Percentiles rank a stretch among this genome's conserved stretches.
phyloP scores from a whole-genome alignment of 2,329 filamentous ascomycete genomes.

The Aureobasidium namibiae region DNA sequence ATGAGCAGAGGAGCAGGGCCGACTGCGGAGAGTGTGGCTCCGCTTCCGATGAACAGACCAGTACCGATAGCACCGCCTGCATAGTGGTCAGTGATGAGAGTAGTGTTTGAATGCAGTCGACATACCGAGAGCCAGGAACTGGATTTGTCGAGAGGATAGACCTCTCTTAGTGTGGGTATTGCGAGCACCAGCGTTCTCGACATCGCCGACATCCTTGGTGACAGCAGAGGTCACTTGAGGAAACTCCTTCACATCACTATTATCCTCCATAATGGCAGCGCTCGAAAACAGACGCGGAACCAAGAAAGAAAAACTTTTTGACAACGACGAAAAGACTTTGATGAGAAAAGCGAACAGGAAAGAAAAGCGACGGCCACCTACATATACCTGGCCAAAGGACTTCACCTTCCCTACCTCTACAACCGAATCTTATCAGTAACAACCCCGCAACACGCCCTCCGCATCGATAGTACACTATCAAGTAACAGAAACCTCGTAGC shows the following conservation, averaged over 20 bases:
- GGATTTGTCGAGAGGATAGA: slow-evolving; percentile 53
- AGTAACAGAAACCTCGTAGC: neutral
- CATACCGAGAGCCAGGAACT: slow-evolving; percentile 51
- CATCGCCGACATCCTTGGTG: slow-evolving; percentile 9
- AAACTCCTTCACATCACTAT: slow-evolving; percentile 9
- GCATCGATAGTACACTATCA: neutral
- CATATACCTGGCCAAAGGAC: neutral
- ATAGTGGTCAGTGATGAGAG: neutral
- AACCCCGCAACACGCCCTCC: neutral
- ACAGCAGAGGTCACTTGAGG: neutral
- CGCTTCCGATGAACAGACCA: slow-evolving; percentile 24
- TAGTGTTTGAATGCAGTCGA: neutral
- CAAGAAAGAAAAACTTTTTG: neutral
- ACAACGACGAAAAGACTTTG: neutral
- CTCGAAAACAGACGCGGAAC: neutral
- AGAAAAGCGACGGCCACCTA: neutral
- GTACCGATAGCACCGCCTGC: slow-evolving; percentile 18
- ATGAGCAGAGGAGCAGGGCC: slow-evolving; percentile 30
- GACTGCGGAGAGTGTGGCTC: slow-evolving; percentile 20
- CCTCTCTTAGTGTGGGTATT: slow-evolving; percentile 36
- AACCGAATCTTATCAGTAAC: neutral
- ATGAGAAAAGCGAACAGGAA: neutral
- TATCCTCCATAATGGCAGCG: neutral
- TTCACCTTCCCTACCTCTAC: neutral
- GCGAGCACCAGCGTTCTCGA: slow-evolving; percentile 4